A percentile compares a stretch with the other conserved stretches of the same genome.
Evolutionary conservation across 1,284 basidiomycete genomes (phyloP).

Genomic region (Cutaneotrichosporon sp.): DNA sequence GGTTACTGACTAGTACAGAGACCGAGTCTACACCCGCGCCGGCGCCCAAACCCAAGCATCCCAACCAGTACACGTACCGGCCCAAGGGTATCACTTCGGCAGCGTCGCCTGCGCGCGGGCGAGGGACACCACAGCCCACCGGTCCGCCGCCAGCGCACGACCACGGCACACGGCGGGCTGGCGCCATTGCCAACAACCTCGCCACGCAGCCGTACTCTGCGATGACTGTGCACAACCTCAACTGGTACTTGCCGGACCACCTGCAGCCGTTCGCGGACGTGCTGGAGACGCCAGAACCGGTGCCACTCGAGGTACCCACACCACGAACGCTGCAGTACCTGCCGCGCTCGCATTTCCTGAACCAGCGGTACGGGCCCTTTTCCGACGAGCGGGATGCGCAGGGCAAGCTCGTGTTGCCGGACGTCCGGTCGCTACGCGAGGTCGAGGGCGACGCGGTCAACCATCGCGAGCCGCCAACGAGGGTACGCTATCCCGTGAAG

Average conservation of each 20-base stretch:
- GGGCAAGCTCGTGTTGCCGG: slow-evolving; percentile 30
- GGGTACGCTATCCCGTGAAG: slow-evolving; percentile 90
- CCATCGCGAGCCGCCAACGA: slow-evolving; percentile 73
- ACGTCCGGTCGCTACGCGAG: slow-evolving; percentile 27
- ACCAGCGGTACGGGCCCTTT: slow-evolving; percentile 37
- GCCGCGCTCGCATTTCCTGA: slow-evolving; percentile 34
- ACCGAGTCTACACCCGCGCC: slow-evolving; percentile 7
- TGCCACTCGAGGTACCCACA: slow-evolving; percentile 65
- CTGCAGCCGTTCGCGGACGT: slow-evolving; percentile 79
- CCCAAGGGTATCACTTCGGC: slow-evolving; percentile 43
- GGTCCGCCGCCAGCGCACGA: slow-evolving; percentile 33
- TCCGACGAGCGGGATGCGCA: slow-evolving; percentile 32
- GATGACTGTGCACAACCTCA: slow-evolving; percentile 44
- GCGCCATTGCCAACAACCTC: slow-evolving; percentile 31
- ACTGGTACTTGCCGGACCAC: slow-evolving; percentile 92
- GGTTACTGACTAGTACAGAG: slow-evolving; percentile 6
- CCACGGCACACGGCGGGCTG: slow-evolving; percentile 47
- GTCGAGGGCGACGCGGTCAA: slow-evolving; percentile 41
- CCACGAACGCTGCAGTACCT: slow-evolving; percentile 30
- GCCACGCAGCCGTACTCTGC: slow-evolving; percentile 28
- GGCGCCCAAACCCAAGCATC: slow-evolving; percentile 47
- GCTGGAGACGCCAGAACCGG: slow-evolving; percentile 68
- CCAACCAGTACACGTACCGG: slow-evolving; percentile 59
- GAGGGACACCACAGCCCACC: slow-evolving; percentile 23
- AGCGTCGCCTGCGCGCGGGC: slow-evolving; percentile 18